A percentile compares a stretch with the other conserved stretches of the same genome.
phyloP scores from a whole-genome alignment of 805 yeast species.

The Metschnikowia lachancei region DNA sequence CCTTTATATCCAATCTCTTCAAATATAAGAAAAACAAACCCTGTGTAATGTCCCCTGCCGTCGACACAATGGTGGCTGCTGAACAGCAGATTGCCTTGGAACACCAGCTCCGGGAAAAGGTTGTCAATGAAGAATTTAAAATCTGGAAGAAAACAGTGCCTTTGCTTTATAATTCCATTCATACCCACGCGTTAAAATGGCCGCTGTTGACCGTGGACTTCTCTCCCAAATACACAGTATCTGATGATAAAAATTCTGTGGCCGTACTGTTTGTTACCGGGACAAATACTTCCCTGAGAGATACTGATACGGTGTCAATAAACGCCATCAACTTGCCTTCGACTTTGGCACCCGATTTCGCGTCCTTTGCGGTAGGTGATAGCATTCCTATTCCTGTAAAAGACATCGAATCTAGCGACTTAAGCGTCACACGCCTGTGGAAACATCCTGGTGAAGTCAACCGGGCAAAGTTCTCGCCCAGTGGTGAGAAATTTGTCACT shows the following conservation, averaged over 20 bases:
- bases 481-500: slow-evolving; percentile 49
- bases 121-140: slow-evolving; percentile 70
- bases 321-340: slow-evolving; percentile 49
- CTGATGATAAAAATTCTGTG: slow-evolving; percentile 28
- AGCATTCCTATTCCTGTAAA: slow-evolving; percentile 21
- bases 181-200: slow-evolving; percentile 64
- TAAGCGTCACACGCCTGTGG: slow-evolving; percentile 49
- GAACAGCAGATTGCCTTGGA: slow-evolving; percentile 39
- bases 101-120: slow-evolving; percentile 57
- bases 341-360: slow-evolving; percentile 42
- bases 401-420: slow-evolving; percentile 29
- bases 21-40: too few relatives aligned
- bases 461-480: slow-evolving; percentile 54
- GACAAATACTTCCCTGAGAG: slow-evolving; percentile 42
- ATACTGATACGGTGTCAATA: slow-evolving; percentile 45
- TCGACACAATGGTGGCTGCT: slow-evolving; percentile 23
- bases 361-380: slow-evolving; percentile 21
- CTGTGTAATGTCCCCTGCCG: slow-evolving; percentile 6
- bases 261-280: slow-evolving; percentile 46
- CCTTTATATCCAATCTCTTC: not conserved
- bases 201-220: slow-evolving; percentile 73
- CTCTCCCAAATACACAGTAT: slow-evolving; percentile 47
- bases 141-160: slow-evolving; percentile 87
- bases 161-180: slow-evolving; percentile 67
- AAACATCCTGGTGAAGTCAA: slow-evolving; percentile 67